A percentile compares a stretch with the other conserved stretches of the same genome.
phyloP scores from a whole-genome alignment of 2,329 filamentous ascomycete genomes.

The Mollisiaceae sp. region DNA sequence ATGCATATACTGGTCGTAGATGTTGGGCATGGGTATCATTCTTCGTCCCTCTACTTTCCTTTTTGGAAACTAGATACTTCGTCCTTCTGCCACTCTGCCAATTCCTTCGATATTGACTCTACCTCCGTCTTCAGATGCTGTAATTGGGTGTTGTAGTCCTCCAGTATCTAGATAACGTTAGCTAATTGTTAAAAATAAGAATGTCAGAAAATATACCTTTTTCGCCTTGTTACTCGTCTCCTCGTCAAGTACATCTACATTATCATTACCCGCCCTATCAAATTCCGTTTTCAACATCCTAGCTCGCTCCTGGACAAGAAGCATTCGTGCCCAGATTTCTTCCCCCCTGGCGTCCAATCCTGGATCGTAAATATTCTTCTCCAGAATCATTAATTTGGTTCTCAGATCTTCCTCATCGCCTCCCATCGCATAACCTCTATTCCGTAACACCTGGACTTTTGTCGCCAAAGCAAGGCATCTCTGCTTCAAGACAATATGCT shows the following conservation, averaged over 20 bases:
- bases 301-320: slow-evolving; percentile 74
- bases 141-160: slow-evolving; percentile 82
- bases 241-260: slow-evolving; percentile 65
- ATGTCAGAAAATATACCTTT: slow-evolving; percentile 60
- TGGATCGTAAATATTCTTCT: slow-evolving; percentile 75
- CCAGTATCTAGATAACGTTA: slow-evolving; percentile 63
- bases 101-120: slow-evolving; percentile 58
- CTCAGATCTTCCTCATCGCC: slow-evolving; percentile 80
- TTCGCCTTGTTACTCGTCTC: slow-evolving; percentile 75
- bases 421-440: slow-evolving; percentile 80
- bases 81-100: slow-evolving; percentile 55
- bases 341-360: slow-evolving; percentile 77
- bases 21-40: slow-evolving; percentile 26
- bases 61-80: slow-evolving; percentile 36
- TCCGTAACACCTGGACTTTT: slow-evolving; percentile 80
- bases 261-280: slow-evolving; percentile 65
- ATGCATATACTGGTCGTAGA: slow-evolving; percentile 19
- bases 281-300: slow-evolving; percentile 75
- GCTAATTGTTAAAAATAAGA: slow-evolving; percentile 5
- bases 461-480: slow-evolving; percentile 76
- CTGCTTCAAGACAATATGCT: slow-evolving; percentile 74
- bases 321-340: slow-evolving; percentile 84
- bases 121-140: slow-evolving; percentile 73
- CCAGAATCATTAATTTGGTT: slow-evolving; percentile 71
- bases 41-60: slow-evolving; percentile 20